These are phyloP conservation scores for Fusarium luffae DNA, from an alignment of 2,329 filamentous ascomycete genomes.

Conservation along the genomic window DNA sequence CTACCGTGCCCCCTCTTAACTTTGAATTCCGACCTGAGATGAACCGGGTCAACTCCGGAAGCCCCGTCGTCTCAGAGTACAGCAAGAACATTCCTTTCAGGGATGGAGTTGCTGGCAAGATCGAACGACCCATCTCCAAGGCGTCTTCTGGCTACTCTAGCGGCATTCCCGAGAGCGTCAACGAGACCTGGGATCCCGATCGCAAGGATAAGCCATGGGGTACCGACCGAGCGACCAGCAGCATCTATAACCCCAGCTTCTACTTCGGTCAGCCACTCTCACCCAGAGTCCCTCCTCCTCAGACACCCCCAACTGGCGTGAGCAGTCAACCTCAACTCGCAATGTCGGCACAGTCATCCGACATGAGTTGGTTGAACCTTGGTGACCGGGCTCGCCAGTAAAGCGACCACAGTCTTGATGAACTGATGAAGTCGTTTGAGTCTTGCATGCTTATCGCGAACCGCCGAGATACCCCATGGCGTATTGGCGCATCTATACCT, in stretches of 20 bases:
- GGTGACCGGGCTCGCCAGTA: constrained; percentile 57
- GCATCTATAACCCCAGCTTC: constrained; percentile 60
- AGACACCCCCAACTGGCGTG: constrained; percentile 51
- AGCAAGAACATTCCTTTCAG: constrained; percentile 60
- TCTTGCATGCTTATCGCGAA: constrained; percentile 25
- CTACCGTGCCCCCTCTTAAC: constrained; percentile 74
- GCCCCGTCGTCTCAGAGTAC: constrained; percentile 74
- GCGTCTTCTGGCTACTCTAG: constrained; percentile 69
- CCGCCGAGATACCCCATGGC: constrained; percentile 36
- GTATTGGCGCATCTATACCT: constrained; percentile 25
- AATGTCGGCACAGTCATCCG: constrained; percentile 64
- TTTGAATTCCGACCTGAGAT: constrained; percentile 72
- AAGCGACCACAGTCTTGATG: constrained; percentile 29
- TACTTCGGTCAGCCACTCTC: constrained; percentile 58
- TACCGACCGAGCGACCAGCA: constrained; percentile 62
- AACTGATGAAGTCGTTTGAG: constrained; percentile 35
- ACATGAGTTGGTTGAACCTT: constrained; percentile 86
- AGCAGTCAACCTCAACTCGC: constrained; percentile 63
- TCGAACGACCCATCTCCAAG: constrained; percentile 66
- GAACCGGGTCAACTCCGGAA: constrained; percentile 74
- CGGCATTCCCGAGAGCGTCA: constrained; percentile 72
- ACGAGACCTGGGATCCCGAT: constrained; percentile 66
- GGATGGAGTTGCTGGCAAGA: constrained; percentile 69
- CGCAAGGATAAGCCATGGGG: constrained; percentile 60
- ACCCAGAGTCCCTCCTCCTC: constrained; percentile 48